A percentile compares a stretch with the other conserved stretches of the same genome.
These are phyloP conservation scores for Cyclotella kingstonii DNA, from an alignment of 108 stramenopile species.

Conservation along the genomic window DNA sequence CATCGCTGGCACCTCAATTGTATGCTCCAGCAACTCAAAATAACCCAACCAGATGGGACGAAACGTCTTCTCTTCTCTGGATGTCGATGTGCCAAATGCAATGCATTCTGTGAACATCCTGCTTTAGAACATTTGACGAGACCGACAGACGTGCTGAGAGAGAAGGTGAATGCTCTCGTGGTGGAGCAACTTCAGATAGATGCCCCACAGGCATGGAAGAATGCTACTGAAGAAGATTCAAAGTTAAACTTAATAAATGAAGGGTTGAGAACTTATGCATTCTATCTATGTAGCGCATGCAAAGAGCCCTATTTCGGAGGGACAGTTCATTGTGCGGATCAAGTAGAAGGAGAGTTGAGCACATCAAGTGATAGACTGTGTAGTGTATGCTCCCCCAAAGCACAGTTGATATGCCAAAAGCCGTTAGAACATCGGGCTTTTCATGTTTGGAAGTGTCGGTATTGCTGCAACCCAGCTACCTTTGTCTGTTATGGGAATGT, in stretches of 20 bases:
- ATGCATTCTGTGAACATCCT: slow-evolving; percentile 48
- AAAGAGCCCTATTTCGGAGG: slow-evolving; percentile 75
- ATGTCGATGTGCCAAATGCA: slow-evolving; percentile 70
- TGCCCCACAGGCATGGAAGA: slow-evolving; percentile 22
- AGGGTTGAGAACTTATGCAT: slow-evolving; percentile 53
- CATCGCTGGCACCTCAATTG: slow-evolving; percentile 62
- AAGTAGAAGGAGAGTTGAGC: slow-evolving; percentile 28
- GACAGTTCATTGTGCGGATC: slow-evolving; percentile 65
- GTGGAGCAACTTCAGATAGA: slow-evolving; percentile 50
- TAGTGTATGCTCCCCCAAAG: slow-evolving; percentile 49
- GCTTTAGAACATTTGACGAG: slow-evolving; percentile 55
- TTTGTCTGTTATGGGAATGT: slow-evolving; percentile 65
- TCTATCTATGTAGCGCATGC: slow-evolving; percentile 63
- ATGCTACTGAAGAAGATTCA: not conserved
- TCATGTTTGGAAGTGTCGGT: slow-evolving; percentile 71
- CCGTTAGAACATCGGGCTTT: slow-evolving; percentile 48
- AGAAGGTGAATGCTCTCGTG: slow-evolving; percentile 54
- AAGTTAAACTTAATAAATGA: slow-evolving; percentile 32
- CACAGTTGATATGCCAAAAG: slow-evolving; percentile 48
- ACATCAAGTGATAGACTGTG: slow-evolving; percentile 48
- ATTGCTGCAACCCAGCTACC: slow-evolving; percentile 60
- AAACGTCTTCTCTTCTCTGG: slow-evolving; percentile 59
- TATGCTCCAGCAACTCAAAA: slow-evolving; percentile 51
- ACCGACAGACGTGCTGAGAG: slow-evolving; percentile 49
- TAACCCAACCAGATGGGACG: slow-evolving; percentile 40